phyloP scores from a whole-genome alignment of 2,329 filamentous ascomycete genomes.

The Neocucurbitaria cava region DNA sequence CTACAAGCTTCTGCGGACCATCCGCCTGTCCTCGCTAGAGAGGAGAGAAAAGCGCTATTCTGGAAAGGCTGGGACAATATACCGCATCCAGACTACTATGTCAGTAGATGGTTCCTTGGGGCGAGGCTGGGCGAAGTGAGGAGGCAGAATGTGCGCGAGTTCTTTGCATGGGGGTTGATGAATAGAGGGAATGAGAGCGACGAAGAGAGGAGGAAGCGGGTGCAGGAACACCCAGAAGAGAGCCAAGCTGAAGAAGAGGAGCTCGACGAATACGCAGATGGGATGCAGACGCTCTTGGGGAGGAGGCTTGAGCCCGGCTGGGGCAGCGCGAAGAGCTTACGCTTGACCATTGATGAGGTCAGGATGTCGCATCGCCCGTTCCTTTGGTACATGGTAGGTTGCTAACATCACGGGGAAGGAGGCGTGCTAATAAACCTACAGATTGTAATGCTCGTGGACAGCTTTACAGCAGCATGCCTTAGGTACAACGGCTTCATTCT shows the following conservation, averaged over 20 bases:
- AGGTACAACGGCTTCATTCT: slow-evolving; percentile 60
- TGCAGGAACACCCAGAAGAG: slow-evolving; percentile 22
- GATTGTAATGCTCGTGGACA: slow-evolving; percentile 62
- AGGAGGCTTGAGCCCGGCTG: slow-evolving; percentile 60
- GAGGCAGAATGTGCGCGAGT: slow-evolving; percentile 72
- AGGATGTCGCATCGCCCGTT: slow-evolving; percentile 67
- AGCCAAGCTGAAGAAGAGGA: slow-evolving; percentile 53
- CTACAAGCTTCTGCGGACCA: slow-evolving; percentile 62
- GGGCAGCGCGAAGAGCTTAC: slow-evolving; percentile 63
- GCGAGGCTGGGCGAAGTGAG: slow-evolving; percentile 64
- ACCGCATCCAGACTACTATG: slow-evolving; percentile 62
- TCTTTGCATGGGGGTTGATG: slow-evolving; percentile 72
- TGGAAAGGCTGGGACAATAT: slow-evolving; percentile 63
- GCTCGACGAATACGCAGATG: slow-evolving; percentile 62
- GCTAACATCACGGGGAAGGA: background rate
- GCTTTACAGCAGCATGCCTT: slow-evolving; percentile 51
- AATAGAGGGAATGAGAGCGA: slow-evolving; percentile 56
- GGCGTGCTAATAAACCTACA: slow-evolving; percentile 21
- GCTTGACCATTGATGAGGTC: slow-evolving; percentile 71
- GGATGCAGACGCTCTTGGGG: slow-evolving; percentile 62
- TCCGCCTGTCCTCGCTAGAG: slow-evolving; percentile 54
- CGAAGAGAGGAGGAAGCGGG: slow-evolving; percentile 18
- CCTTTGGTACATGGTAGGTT: slow-evolving; percentile 67
- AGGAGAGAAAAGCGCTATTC: slow-evolving; percentile 64
- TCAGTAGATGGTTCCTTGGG: slow-evolving; percentile 71